A percentile compares a stretch with the other conserved stretches of the same genome.
Evolutionary conservation across 805 yeast genomes (phyloP).

Genomic region (Pichia scutulata): DNA sequence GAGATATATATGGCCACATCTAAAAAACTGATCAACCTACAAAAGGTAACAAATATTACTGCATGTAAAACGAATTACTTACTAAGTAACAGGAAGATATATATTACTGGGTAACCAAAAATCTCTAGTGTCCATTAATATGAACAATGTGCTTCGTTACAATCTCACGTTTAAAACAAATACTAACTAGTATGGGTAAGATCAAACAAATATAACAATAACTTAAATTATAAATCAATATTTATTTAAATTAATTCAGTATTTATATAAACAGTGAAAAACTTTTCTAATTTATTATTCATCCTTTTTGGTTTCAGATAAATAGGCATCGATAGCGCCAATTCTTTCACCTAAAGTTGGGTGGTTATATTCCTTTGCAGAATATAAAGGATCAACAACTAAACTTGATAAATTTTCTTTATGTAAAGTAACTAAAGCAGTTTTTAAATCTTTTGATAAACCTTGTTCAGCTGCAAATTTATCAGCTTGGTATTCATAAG

Average conservation of each 20-base stretch:
- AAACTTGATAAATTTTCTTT: slow-evolving; percentile 78
- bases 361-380: slow-evolving; percentile 84
- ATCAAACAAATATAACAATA: too few relatives aligned
- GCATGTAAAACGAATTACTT: too few relatives aligned
- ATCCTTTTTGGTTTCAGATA: slow-evolving; percentile 15
- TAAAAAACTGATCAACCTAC: too few relatives aligned
- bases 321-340: slow-evolving; percentile 49
- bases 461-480: slow-evolving; percentile 73
- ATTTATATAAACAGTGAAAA: background rate
- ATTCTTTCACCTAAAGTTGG: slow-evolving; percentile 91
- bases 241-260: too few relatives aligned
- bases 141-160: too few relatives aligned
- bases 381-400: slow-evolving; percentile 84
- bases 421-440: slow-evolving; percentile 67
- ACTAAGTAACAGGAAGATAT: too few relatives aligned
- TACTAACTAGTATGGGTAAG: background rate
- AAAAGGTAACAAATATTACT: too few relatives aligned
- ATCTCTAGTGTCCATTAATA: too few relatives aligned
- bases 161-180: background rate
- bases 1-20: too few relatives aligned
- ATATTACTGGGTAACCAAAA: background rate
- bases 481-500: slow-evolving; percentile 92
- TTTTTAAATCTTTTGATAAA: slow-evolving; percentile 56
- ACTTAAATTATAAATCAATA: too few relatives aligned
- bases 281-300: slow-evolving; percentile 6